Evolutionary conservation across 2,329 filamentous ascomycete genomes (phyloP).

Genomic region (Eurotiales sp.): DNA sequence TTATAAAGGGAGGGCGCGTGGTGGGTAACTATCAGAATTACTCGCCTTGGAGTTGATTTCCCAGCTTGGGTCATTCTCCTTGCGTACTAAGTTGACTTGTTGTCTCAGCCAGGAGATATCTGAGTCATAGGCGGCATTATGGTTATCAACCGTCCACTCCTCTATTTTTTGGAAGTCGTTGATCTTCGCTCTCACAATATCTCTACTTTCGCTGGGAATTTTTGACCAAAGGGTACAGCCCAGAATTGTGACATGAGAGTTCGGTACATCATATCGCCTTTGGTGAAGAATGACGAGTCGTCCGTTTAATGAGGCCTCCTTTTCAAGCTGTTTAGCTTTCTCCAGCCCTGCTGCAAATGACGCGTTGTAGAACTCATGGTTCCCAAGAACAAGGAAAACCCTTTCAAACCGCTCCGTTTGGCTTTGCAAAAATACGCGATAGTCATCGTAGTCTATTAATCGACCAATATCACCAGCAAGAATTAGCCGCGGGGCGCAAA

Average conservation of each 20-base stretch:
- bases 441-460: slow-evolving; percentile 23
- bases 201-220: slow-evolving; percentile 39
- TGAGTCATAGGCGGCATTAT: slow-evolving; percentile 46
- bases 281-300: slow-evolving; percentile 26
- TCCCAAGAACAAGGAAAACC: slow-evolving; percentile 23
- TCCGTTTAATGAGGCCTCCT: slow-evolving; percentile 24
- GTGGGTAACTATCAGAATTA: slow-evolving; percentile 53
- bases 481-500: slow-evolving; percentile 6
- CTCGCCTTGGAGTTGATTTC: background rate
- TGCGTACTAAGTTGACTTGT: too few relatives aligned
- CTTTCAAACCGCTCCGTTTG: background rate
- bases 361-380: slow-evolving; percentile 28
- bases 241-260: slow-evolving; percentile 46
- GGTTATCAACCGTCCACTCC: slow-evolving; percentile 48
- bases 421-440: slow-evolving; percentile 21
- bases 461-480: slow-evolving; percentile 13
- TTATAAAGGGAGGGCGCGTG: slow-evolving; percentile 51
- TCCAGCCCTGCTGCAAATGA: slow-evolving; percentile 21
- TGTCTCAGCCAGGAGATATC: slow-evolving; percentile 52
- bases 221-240: slow-evolving; percentile 58
- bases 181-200: slow-evolving; percentile 43
- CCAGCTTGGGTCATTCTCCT: background rate
- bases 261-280: slow-evolving; percentile 23
- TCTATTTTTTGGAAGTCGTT: slow-evolving; percentile 55
- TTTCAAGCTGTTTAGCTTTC: slow-evolving; percentile 24